A percentile compares a stretch with the other conserved stretches of the same genome.
Conservation (phyloP, 2,329 filamentous ascomycete genomes). For the Colletotrichum magnum region DNA sequence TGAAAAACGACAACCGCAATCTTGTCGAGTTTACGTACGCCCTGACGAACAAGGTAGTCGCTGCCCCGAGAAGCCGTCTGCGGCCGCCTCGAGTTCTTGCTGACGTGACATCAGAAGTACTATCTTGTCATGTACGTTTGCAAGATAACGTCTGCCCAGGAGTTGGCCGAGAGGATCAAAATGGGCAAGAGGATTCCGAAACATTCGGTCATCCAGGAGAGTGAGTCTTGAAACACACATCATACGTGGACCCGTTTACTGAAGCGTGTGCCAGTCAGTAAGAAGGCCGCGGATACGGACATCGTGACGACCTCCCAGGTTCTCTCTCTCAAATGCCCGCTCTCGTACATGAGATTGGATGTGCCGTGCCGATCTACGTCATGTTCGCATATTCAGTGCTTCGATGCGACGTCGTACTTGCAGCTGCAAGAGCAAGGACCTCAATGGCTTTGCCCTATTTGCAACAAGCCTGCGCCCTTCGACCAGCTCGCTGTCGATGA, state of each 20-base stretch:
- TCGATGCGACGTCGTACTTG: slow-evolving; percentile 92
- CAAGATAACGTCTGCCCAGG: slow-evolving; percentile 77
- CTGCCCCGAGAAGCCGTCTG: slow-evolving; percentile 30
- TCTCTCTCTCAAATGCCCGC: slow-evolving; percentile 91
- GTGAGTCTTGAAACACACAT: slow-evolving; percentile 64
- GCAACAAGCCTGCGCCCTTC: slow-evolving; percentile 86
- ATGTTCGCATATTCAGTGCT: slow-evolving; percentile 94
- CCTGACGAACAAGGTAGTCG: slow-evolving; percentile 84
- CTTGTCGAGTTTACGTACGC: slow-evolving; percentile 91
- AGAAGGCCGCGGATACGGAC: slow-evolving; percentile 87
- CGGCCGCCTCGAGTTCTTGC: slow-evolving; percentile 24
- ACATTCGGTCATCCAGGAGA: slow-evolving; percentile 84
- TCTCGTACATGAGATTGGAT: slow-evolving; percentile 86
- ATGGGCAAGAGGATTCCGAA: slow-evolving; percentile 81
- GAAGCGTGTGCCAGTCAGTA: slow-evolving; percentile 72
- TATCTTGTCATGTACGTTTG: slow-evolving; percentile 83
- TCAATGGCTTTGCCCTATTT: slow-evolving; percentile 96
- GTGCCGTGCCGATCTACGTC: slow-evolving; percentile 83
- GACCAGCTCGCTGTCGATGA: slow-evolving; percentile 89
- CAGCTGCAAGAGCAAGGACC: slow-evolving; percentile 96
- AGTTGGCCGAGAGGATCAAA: slow-evolving; percentile 78
- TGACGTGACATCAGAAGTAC: slow-evolving; percentile 70
- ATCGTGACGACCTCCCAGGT: slow-evolving; percentile 90
- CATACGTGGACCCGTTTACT: slow-evolving; percentile 6
- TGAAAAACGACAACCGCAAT: slow-evolving; percentile 76